Evolutionary conservation across 345 rosid genomes (phyloP), one percentile per base, ranked within the genome.

Genomic region (Eucalyptus victrix): DNA sequence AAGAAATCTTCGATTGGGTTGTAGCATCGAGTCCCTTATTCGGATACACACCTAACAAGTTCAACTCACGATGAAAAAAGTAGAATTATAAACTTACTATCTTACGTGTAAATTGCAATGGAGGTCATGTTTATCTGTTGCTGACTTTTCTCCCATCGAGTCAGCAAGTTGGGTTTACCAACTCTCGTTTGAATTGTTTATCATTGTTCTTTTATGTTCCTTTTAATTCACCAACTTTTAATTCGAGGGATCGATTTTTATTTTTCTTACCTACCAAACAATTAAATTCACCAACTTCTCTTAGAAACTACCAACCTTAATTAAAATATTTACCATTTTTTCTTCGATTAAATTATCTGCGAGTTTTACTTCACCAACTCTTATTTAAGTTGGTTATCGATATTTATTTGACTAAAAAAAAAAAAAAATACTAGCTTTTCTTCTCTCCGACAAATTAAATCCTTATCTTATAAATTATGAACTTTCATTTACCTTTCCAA

Each of bases 281-380:
- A 1, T 12, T 1, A 60, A 12, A 60, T 60, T 6, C 1, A 60
- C 7, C 32, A 60, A 28, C 65, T 58, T 24, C n/a, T 58, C 1
- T 53, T 53, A 19, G 56, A 53, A 53, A 53, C 0, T 19, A 53
- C 56, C 56, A 53, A 53, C 56, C 0, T 28, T 12, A 28, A 6
- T 26, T 28, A 60, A 28, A 60, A 8, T 60, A 26, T 28, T 60
- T 60, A 12, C 32, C 2, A 12, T 1, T 30, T 6, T 60, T 60
- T 1, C 32, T 60, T 28, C 17, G 0, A 60, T 28, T 60, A 60
- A 26, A 60, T 3, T 60, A 60, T 0, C 32, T 12, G 4, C 2
- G 0, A 60, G 67, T 12, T 28, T 60, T 60, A 1, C 32, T 6
- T 60, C 32, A 3, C 32, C 67, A 28, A 60, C 67, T 60, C 0